These are phyloP conservation scores for Papiliotrema nemorosa DNA, from an alignment of 1,284 basidiomycete species.

Conservation along the genomic window DNA sequence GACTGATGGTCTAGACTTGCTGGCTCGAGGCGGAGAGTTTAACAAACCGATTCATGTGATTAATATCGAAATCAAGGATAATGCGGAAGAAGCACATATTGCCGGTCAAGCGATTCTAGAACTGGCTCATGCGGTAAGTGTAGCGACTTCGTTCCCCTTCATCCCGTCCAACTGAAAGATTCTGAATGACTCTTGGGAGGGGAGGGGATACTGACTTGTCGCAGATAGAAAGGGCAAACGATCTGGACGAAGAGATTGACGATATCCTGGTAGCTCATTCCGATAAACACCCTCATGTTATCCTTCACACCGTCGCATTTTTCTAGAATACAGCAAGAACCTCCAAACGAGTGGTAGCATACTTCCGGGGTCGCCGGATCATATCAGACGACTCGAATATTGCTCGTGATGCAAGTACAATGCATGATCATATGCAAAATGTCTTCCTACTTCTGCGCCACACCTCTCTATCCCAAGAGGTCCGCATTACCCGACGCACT, in stretches of 20 bases:
- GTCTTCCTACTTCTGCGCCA: no score
- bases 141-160: no score
- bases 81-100: slow-evolving; percentile 94
- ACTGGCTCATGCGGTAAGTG: slow-evolving; percentile 78
- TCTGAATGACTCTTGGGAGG: no score
- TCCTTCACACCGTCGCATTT: slow-evolving; percentile 86
- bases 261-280: slow-evolving; percentile 78
- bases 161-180: no score
- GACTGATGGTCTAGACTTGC: slow-evolving; percentile 62
- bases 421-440: not conserved
- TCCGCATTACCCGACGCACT: slow-evolving; percentile 88
- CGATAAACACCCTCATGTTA: slow-evolving; percentile 83
- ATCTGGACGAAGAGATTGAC: slow-evolving; percentile 89
- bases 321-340: slow-evolving; percentile 65
- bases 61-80: slow-evolving; percentile 99
- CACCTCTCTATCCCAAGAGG: slow-evolving; percentile 59
- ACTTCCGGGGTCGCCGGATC: no score
- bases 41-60: slow-evolving; percentile 94
- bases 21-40: slow-evolving; percentile 82
- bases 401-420: no score
- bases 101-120: slow-evolving; percentile 95
- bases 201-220: not conserved
- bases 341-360: no score
- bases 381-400: no score
- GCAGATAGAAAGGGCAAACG: slow-evolving; percentile 78